Evolutionary conservation across 306 rosid genomes (phyloP).

Genomic region (Cucurbita maxima): DNA sequence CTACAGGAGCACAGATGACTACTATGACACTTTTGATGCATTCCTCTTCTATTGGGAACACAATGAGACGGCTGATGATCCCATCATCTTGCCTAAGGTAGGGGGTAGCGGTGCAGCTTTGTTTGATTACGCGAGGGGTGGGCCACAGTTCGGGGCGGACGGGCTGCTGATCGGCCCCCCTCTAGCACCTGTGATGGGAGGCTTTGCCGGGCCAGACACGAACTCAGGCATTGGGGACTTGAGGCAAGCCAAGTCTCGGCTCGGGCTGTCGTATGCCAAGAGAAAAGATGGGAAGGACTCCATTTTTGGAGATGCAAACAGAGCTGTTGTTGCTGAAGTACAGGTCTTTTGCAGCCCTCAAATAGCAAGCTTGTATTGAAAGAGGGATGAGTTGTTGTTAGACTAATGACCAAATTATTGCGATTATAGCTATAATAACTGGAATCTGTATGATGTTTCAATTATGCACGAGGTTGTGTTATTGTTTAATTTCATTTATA

Average conservation of each 20-base stretch:
- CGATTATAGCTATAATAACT: no score
- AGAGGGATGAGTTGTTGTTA: not conserved
- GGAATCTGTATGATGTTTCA: no score
- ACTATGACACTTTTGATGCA: slow-evolving; percentile 76
- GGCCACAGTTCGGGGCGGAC: slow-evolving; percentile 79
- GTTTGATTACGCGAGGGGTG: slow-evolving; percentile 41
- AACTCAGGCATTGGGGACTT: slow-evolving; percentile 51
- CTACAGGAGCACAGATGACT: slow-evolving; percentile 85
- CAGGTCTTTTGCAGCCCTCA: slow-evolving; percentile 74
- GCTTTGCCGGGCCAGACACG: slow-evolving; percentile 39
- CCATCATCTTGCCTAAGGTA: slow-evolving; percentile 33
- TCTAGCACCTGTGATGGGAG: slow-evolving; percentile 36
- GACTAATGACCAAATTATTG: no score
- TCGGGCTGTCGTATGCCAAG: slow-evolving; percentile 81
- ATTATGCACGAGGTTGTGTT: no score
- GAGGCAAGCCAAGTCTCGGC: slow-evolving; percentile 71
- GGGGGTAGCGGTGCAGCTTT: slow-evolving; percentile 49
- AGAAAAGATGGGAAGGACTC: slow-evolving; percentile 78
- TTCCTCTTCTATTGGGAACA: slow-evolving; percentile 54
- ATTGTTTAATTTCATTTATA: no score
- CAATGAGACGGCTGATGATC: slow-evolving; percentile 15
- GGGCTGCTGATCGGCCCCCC: slow-evolving; percentile 67
- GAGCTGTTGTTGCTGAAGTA: slow-evolving; percentile 56
- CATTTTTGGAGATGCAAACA: slow-evolving; percentile 61
- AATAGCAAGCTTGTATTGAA: slow-evolving; percentile 80